phyloP scores from a whole-genome alignment of 805 yeast genomes.

The Jamesozyma lodderae region DNA sequence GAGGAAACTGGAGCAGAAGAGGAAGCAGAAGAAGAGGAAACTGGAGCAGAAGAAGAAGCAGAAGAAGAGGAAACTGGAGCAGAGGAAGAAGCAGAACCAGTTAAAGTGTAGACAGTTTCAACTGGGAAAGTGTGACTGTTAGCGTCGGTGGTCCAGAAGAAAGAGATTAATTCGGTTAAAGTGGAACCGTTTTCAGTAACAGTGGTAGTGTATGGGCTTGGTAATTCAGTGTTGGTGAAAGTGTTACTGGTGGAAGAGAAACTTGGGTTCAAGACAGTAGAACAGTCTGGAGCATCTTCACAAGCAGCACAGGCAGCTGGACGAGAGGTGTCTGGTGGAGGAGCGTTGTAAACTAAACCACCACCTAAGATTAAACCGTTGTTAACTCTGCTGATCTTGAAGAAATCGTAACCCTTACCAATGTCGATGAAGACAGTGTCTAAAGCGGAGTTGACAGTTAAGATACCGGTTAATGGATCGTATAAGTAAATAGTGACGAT shows the following conservation, averaged over 20 bases:
- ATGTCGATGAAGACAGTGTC: constrained; percentile 2
- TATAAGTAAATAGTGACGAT: constrained; percentile 3
- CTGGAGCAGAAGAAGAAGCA: background rate
- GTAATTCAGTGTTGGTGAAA: constrained; percentile 1
- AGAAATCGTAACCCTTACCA: constrained; percentile 8
- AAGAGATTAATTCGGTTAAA: constrained; percentile 3
- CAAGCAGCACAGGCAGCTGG: constrained; percentile 5
- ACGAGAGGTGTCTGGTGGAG: background rate
- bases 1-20: background rate
- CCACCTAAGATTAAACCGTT: background rate
- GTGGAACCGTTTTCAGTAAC: background rate
- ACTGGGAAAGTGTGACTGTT: background rate
- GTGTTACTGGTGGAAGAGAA: constrained; percentile 2
- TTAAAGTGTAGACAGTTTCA: constrained; percentile 2
- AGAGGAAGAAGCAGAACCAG: constrained; percentile 1
- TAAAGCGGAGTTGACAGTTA: constrained; percentile 3
- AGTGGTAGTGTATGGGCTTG: constrained; percentile 7
- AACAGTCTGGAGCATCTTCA: constrained; percentile 1
- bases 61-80: constrained; percentile 1
- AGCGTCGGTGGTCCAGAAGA: constrained; percentile 3
- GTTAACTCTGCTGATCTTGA: background rate
- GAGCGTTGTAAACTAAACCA: constrained; percentile 2
- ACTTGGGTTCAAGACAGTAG: background rate
- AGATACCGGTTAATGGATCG: constrained; percentile 7
- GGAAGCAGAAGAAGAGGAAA: background rate